Evolutionary conservation across 306 rosid genomes (phyloP).

Genomic region (Prunus dulcis): DNA sequence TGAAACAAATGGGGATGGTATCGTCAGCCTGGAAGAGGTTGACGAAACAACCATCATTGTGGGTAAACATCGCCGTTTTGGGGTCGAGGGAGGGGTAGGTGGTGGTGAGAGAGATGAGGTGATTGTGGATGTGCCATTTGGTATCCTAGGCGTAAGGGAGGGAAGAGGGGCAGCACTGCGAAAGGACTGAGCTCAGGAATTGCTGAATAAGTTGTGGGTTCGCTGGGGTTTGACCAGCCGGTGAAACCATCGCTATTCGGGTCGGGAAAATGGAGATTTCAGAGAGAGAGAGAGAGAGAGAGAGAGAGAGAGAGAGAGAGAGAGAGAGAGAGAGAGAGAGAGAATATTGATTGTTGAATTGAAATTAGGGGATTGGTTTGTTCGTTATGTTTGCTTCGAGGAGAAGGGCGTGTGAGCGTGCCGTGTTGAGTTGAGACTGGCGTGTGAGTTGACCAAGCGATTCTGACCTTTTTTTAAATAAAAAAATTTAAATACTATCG

Average conservation of each 20-base stretch:
- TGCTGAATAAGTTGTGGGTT: conserved; percentile 47
- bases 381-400: no score
- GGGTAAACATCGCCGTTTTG: conserved; percentile 79
- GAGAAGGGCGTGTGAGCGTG: no score
- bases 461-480: no score
- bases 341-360: no score
- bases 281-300: no score
- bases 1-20: conserved; percentile 76
- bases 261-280: not conserved
- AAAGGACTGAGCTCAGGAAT: conserved; percentile 87
- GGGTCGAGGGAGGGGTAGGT: conserved; percentile 68
- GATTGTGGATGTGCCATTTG: conserved; percentile 91
- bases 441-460: no score
- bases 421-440: no score
- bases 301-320: no score
- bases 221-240: not conserved
- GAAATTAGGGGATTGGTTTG: no score
- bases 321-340: no score
- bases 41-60: conserved; percentile 88
- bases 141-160: conserved; percentile 80
- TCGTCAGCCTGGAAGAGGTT: conserved; percentile 91
- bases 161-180: conserved; percentile 89
- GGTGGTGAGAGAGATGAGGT: conserved; percentile 57
- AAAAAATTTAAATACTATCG: no score
- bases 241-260: not conserved